A percentile compares a stretch with the other conserved stretches of the same genome.
These are phyloP conservation scores for Diplodia mutila DNA, from an alignment of 2,329 filamentous ascomycete species.

Conservation along the genomic window DNA sequence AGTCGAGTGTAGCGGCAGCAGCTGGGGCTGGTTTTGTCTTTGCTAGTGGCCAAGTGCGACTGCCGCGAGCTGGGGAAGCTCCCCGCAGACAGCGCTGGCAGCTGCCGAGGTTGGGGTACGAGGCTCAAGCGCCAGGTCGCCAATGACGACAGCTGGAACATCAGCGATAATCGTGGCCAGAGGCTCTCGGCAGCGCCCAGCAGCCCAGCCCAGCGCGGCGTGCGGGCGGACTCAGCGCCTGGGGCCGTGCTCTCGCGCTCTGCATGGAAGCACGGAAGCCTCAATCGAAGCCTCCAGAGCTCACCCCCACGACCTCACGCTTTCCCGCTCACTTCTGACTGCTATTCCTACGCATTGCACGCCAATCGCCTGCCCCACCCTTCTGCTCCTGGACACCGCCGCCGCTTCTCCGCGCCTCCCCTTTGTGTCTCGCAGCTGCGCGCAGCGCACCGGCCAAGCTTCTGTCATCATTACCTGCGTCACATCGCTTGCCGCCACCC, in stretches of 20 bases:
- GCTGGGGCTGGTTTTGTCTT: not conserved
- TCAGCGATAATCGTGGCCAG: not conserved
- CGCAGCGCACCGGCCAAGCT: not conserved
- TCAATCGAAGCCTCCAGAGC: conserved; percentile 23
- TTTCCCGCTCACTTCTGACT: conserved; percentile 17
- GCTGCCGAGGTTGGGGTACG: conserved; percentile 12
- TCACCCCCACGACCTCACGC: conserved; percentile 14
- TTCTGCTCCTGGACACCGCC: not conserved
- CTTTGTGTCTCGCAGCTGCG: not conserved
- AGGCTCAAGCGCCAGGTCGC: conserved; percentile 19
- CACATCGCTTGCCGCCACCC: conserved; percentile 12
- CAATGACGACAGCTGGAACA: conserved; percentile 19
- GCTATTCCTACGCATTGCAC: not conserved
- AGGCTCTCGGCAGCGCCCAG: conserved; percentile 1
- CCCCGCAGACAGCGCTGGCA: not conserved
- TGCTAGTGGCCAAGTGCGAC: not conserved
- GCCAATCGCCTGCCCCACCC: not conserved
- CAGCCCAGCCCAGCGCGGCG: not conserved
- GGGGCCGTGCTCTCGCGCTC: conserved; percentile 13
- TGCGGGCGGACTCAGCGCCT: not conserved
- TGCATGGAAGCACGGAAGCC: conserved; percentile 24
- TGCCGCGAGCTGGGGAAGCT: conserved; percentile 19
- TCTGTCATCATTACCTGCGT: conserved; percentile 19
- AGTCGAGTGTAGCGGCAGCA: not conserved
- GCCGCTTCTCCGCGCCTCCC: not conserved